These are phyloP conservation scores for Baudoinia panamericana DNA, from an alignment of 495 filamentous ascomycete species.

Conservation along the genomic window DNA sequence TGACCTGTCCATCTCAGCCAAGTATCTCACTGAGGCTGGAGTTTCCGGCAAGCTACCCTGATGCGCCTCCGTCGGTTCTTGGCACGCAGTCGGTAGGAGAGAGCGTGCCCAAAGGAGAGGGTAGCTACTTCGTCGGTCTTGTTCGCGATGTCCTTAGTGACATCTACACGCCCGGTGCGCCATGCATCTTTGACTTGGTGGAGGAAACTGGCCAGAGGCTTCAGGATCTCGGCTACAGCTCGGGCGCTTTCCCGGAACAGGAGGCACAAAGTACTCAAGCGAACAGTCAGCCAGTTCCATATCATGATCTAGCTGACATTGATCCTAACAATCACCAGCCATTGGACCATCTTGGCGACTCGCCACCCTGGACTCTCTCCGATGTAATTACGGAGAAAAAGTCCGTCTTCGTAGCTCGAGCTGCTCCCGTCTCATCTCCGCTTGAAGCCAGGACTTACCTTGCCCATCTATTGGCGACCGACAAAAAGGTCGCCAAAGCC, in stretches of 20 bases:
- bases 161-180: slow-evolving; percentile 57
- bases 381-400: slow-evolving; percentile 64
- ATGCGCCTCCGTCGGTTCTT: slow-evolving; percentile 52
- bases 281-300: slow-evolving; percentile 9
- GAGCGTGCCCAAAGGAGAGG: slow-evolving; percentile 47
- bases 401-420: slow-evolving; percentile 75
- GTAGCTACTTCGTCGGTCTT: slow-evolving; percentile 49
- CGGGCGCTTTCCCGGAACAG: slow-evolving; percentile 15
- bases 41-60: slow-evolving; percentile 63
- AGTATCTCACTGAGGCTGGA: slow-evolving; percentile 34
- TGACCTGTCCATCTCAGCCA: slow-evolving; percentile 35
- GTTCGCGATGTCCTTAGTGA: slow-evolving; percentile 51
- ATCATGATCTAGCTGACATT: background rate
- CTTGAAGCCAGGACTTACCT: slow-evolving; percentile 56
- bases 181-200: slow-evolving; percentile 79
- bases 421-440: slow-evolving; percentile 49
- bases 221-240: slow-evolving; percentile 28
- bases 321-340: slow-evolving; percentile 1
- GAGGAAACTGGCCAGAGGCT: slow-evolving; percentile 46
- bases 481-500: slow-evolving; percentile 69
- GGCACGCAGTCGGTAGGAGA: slow-evolving; percentile 49
- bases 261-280: slow-evolving; percentile 15
- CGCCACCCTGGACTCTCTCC: slow-evolving; percentile 34
- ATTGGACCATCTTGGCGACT: slow-evolving; percentile 8
- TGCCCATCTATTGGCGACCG: slow-evolving; percentile 57